These are phyloP conservation scores for Tetrapisispora pingtungensis DNA, from an alignment of 805 yeast genomes.

Conservation along the genomic window DNA sequence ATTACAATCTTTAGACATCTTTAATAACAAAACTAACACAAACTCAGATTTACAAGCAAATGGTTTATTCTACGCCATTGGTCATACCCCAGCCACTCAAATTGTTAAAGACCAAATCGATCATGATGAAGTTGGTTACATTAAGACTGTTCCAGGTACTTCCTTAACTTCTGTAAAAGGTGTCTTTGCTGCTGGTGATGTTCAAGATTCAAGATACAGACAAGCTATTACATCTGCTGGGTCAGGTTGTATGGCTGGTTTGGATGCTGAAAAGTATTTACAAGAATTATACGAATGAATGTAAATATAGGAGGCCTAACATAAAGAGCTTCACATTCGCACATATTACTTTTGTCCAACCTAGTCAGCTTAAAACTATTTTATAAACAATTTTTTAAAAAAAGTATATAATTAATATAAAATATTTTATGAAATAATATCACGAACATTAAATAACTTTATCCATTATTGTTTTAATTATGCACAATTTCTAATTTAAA, in stretches of 20 bases:
- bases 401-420: too few species aligned
- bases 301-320: too few species aligned
- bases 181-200: slow-evolving; percentile 98
- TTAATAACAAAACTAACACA: slow-evolving; percentile 65
- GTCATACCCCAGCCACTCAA: slow-evolving; percentile 90
- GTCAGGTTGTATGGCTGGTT: slow-evolving; percentile 98
- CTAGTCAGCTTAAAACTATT: too few species aligned
- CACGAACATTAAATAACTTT: too few species aligned
- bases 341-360: too few species aligned
- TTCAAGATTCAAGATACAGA: slow-evolving; percentile 92
- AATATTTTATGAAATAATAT: too few species aligned
- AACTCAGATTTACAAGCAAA: slow-evolving; percentile 61
- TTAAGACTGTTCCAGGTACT: slow-evolving; percentile 83
- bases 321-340: too few species aligned
- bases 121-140: slow-evolving; percentile 80
- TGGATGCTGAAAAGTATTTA: slow-evolving; percentile 81
- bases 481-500: too few species aligned
- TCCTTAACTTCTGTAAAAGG: slow-evolving; percentile 79
- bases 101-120: slow-evolving; percentile 71
- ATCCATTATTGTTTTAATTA: too few species aligned
- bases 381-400: too few species aligned
- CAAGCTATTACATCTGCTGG: slow-evolving; percentile 99
- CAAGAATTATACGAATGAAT: slow-evolving; percentile 38
- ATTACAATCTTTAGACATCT: slow-evolving; percentile 51
- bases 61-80: slow-evolving; percentile 96